Percentiles rank a stretch among this genome's conserved stretches.
Evolutionary conservation across 768 basidiomycete species (phyloP).

Genomic region (Naganishia onofrii): DNA sequence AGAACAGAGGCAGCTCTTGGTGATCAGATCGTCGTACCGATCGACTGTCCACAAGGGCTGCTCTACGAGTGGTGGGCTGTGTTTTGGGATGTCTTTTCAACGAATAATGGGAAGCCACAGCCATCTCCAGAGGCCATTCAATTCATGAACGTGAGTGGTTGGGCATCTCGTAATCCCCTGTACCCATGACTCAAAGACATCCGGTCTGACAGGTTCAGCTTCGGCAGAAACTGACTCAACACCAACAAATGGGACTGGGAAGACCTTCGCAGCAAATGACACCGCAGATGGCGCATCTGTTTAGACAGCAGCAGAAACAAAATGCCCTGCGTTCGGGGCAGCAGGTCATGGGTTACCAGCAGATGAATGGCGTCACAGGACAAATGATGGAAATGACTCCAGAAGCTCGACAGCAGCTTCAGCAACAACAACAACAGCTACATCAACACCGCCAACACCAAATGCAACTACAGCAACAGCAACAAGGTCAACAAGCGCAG

Average conservation of each 20-base stretch:
- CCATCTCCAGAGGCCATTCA: conserved; percentile 39
- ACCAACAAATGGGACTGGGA: conserved; percentile 31
- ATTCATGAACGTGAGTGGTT: conserved; percentile 45
- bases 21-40: conserved; percentile 45
- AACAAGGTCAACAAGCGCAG: conserved; percentile 1
- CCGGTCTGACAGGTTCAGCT: conserved; percentile 40
- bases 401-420: conserved; percentile 25
- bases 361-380: conserved; percentile 10
- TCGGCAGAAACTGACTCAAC: conserved; percentile 33
- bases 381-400: conserved; percentile 22
- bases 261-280: conserved; percentile 25
- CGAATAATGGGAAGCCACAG: conserved; percentile 38
- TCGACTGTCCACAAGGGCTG: conserved; percentile 51
- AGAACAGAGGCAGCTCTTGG: conserved; percentile 45
- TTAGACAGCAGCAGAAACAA: conserved; percentile 22
- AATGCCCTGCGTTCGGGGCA: conserved; percentile 3
- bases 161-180: neutral
- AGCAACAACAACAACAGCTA: conserved; percentile 31
- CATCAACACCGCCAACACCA: neutral
- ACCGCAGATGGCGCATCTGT: conserved; percentile 28
- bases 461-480: conserved; percentile 16
- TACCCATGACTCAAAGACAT: neutral
- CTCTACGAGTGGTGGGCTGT: conserved; percentile 53
- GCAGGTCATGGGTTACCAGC: conserved; percentile 12
- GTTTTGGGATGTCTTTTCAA: conserved; percentile 51